Conservation (phyloP, 225 moss, liverwort and hornwort species). For the Takakia lepidozioides region DNA sequence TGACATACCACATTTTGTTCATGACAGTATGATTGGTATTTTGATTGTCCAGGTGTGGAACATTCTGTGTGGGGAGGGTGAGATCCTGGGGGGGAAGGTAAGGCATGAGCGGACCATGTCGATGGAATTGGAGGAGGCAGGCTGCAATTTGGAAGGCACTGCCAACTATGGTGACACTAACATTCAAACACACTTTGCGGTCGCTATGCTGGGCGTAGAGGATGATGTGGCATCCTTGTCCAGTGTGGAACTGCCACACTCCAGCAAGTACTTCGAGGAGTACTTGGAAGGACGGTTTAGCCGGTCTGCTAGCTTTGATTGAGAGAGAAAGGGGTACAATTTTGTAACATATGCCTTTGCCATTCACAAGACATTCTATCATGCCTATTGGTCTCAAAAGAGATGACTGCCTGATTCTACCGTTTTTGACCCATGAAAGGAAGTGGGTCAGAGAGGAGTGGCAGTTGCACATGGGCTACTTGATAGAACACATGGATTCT, state of each 20-base stretch:
- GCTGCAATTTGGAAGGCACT: slow-evolving; percentile 29
- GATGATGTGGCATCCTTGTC: slow-evolving; percentile 29
- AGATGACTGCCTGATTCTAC: too few species aligned
- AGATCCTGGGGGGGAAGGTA: slow-evolving; percentile 37
- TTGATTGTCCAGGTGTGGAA: slow-evolving; percentile 23
- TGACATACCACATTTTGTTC: too few species aligned
- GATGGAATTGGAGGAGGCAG: slow-evolving; percentile 43
- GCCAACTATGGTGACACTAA: slow-evolving; percentile 32
- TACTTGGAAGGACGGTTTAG: slow-evolving; percentile 44
- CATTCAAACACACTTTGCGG: slow-evolving; percentile 43
- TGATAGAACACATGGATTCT: too few species aligned
- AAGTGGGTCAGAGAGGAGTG: too few species aligned
- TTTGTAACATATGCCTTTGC: too few species aligned
- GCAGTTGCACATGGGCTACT: too few species aligned
- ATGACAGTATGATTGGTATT: too few species aligned
- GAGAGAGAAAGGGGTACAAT: too few species aligned
- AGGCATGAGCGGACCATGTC: slow-evolving; percentile 41
- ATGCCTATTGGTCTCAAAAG: too few species aligned
- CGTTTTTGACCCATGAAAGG: too few species aligned
- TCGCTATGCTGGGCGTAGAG: slow-evolving; percentile 57
- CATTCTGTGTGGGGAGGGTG: slow-evolving; percentile 49
- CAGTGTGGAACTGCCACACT: slow-evolving; percentile 35
- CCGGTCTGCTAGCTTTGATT: slow-evolving; percentile 46
- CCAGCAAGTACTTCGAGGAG: slow-evolving; percentile 46
- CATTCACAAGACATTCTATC: too few species aligned